A percentile compares a stretch with the other conserved stretches of the same genome.
Conservation (phyloP, 768 basidiomycete species). For the Termitomyces sp. region DNA sequence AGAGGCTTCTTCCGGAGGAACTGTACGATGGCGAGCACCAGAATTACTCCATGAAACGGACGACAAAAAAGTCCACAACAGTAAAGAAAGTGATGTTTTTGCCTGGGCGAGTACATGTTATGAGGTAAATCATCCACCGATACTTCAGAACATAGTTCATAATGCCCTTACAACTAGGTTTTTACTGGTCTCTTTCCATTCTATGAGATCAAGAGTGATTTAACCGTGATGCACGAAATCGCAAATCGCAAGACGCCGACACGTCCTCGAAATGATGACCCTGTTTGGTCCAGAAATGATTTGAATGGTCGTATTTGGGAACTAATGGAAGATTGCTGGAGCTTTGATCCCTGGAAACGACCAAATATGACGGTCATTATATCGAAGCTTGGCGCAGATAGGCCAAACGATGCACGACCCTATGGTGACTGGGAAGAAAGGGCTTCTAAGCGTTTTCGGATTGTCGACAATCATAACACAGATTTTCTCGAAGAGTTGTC, state of each 20-base stretch:
- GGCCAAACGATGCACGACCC: not conserved
- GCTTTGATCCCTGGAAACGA: not conserved
- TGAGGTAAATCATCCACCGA: not conserved
- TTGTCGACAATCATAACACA: not conserved
- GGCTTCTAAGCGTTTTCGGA: conserved; percentile 3
- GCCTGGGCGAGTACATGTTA: conserved; percentile 11
- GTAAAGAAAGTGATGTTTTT: conserved; percentile 8
- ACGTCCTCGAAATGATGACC: not conserved
- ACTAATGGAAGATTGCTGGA: conserved; percentile 7
- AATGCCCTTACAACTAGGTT: not conserved
- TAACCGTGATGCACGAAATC: not conserved
- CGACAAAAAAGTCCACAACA: conserved; percentile 2
- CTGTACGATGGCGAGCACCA: conserved; percentile 9
- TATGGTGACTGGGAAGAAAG: conserved; percentile 1
- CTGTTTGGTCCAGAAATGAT: not conserved
- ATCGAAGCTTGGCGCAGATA: not conserved
- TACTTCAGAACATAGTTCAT: not conserved
- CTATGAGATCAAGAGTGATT: not conserved
- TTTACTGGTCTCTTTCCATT: conserved; percentile 7
- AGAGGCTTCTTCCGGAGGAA: conserved; percentile 5
- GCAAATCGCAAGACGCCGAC: not conserved
- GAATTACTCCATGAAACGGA: not conserved
- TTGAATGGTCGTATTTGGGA: conserved; percentile 3
- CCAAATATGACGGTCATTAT: conserved; percentile 2
- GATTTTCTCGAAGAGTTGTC: not conserved